Evolutionary conservation across 2,329 filamentous ascomycete genomes (phyloP).

Genomic region (Pseudogymnoascus sp.): DNA sequence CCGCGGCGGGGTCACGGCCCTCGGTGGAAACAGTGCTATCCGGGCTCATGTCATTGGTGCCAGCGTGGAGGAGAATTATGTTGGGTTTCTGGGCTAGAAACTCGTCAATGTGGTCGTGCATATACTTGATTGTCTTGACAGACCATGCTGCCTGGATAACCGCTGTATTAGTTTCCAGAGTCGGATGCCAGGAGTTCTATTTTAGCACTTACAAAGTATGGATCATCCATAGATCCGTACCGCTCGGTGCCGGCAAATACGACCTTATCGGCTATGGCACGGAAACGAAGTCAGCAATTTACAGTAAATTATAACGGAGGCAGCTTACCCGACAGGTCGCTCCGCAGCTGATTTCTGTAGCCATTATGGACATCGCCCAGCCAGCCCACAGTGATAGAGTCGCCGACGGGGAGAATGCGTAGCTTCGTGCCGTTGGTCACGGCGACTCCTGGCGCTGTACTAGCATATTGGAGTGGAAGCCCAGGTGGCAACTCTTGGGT

Average conservation of each 20-base stretch:
- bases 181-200: background rate
- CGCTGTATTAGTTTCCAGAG: background rate
- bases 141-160: constrained; percentile 26
- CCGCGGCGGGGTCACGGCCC: constrained; percentile 19
- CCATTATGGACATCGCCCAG: constrained; percentile 28
- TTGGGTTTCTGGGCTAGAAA: constrained; percentile 23
- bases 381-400: constrained; percentile 32
- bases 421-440: constrained; percentile 10
- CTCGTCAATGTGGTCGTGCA: constrained; percentile 17
- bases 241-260: constrained; percentile 27
- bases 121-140: constrained; percentile 26
- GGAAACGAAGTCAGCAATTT: background rate
- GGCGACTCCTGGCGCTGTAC: background rate
- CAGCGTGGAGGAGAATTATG: constrained; percentile 27
- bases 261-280: constrained; percentile 14
- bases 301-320: background rate
- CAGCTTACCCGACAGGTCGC: constrained; percentile 18
- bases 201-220: constrained; percentile 10
- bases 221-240: constrained; percentile 28
- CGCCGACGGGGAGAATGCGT: constrained; percentile 28
- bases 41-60: constrained; percentile 28
- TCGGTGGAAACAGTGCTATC: background rate
- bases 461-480: background rate
- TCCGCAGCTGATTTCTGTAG: constrained; percentile 28
- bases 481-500: background rate